Evolutionary conservation across 2,329 filamentous ascomycete genomes (phyloP).

Genomic region (Fusarium heterosporum): DNA sequence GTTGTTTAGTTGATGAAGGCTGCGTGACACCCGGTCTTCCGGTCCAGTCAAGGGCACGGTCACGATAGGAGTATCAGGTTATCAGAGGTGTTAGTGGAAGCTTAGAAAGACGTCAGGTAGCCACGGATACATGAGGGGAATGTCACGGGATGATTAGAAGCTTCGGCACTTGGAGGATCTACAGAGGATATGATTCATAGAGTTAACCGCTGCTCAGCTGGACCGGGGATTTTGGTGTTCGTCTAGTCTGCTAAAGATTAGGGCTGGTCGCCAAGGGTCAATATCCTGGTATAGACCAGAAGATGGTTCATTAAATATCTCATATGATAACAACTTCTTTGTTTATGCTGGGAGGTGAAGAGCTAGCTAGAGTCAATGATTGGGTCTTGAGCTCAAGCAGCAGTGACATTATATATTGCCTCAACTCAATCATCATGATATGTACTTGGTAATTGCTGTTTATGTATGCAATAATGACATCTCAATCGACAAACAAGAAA

Average conservation of each 20-base stretch:
- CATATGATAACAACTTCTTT: background rate
- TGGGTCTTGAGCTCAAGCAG: background rate
- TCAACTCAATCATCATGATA: background rate
- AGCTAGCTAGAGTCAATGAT: conserved; percentile 1
- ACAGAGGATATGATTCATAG: conserved; percentile 12
- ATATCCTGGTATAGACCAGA: conserved; percentile 7
- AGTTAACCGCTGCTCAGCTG: conserved; percentile 14
- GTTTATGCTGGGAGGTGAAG: background rate
- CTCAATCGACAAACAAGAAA: background rate
- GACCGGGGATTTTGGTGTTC: conserved; percentile 13
- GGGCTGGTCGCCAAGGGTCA: conserved; percentile 5
- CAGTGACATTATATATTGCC: conserved; percentile 4
- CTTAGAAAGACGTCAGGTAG: background rate
- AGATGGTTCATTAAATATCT: background rate
- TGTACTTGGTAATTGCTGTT: background rate
- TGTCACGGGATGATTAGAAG: conserved; percentile 35
- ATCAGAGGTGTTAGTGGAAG: background rate
- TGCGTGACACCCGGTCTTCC: conserved; percentile 22
- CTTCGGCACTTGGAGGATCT: conserved; percentile 27
- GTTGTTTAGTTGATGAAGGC: background rate
- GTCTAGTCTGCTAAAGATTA: background rate
- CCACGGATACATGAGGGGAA: conserved; percentile 27
- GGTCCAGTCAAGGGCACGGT: background rate
- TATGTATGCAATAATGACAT: background rate
- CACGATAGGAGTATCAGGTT: conserved; percentile 10